Evolutionary conservation across 805 yeast genomes (phyloP), one percentile per base, ranked within the genome.

Genomic region (Wickerhamomyces subpelliculosus): DNA sequence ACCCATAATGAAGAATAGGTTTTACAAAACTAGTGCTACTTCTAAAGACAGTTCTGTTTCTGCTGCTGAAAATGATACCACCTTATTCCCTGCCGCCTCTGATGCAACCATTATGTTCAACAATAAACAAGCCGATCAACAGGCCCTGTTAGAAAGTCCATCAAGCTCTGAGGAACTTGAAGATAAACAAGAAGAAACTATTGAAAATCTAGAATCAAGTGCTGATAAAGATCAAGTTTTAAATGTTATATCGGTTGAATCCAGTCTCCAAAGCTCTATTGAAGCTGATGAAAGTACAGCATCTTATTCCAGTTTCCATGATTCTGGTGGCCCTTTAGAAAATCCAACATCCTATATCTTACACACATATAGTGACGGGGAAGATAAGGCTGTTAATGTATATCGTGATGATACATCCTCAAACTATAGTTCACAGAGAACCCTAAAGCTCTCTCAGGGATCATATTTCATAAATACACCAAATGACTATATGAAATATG

Each of bases 341-440:
- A 37, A 37, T 22, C 41, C 45, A 13, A 44, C 45, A 2, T 34
- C 38, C 2, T 38, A 36, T 25, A 38, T 38, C 27, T 34, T 44
- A 22, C 39, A 35, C 7, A 27, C 45, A 4, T 38, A 29, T 12
- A 24, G 18, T 9, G 22, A 32, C 19, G 41, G 29, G n/a, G 18
- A 29, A 8, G 26, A 24, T 24, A 5, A 12, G n/a, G 6, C 4
- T 10, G 27, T 5, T n/a, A 25, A 21, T 21, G 23, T 7, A 9
- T 21, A 13, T 8, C 11, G n/a, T 25, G 27, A 16, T 8, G 27
- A n/a, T 13, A 25, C 12, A 8, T 31, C 34, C 5, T 31, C 34
- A 11, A n/a, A 11, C 8, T 31, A 31, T 21, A 31, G 34, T 16
- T 31, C 34, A n/a, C 34, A 31, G 13, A 13, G 9, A 3, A 31